Base-by-base conservation (phyloP, 1,139 yeast genomes). In the Pichia sp. region DNA sequence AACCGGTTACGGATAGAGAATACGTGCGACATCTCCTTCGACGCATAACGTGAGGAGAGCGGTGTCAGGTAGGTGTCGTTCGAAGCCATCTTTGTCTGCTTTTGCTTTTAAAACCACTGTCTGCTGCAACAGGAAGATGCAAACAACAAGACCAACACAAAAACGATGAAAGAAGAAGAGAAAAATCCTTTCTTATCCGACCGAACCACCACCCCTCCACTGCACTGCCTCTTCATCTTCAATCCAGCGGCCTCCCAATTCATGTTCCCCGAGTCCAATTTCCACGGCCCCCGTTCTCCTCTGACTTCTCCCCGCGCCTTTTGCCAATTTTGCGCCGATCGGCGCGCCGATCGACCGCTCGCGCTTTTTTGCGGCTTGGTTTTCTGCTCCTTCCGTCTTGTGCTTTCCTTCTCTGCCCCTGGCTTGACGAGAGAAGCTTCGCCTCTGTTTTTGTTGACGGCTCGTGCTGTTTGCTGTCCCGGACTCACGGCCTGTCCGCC, bases 1-100 rank as follows among this genome's bases (percentile, higher is more conserved):
- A 87, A 93, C 71, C 99, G 82, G 76, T 88, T 92, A 75, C 97
- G 85, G 69, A 87, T 75, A 50, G 98, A 92, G 79, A 93, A 93
- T 69, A 93, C 79, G 65, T 80, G 78, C 60, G 97, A 86, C 99
- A 93, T 93, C 76, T 93, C 99, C 70, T 87, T 92, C 62, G 97
- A 89, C 54, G 99, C 99, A 77, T 93, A 93, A 76, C 99, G 86
- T 56, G 97, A 87, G 56, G 98, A 90, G 63, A 93, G 77, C 50
- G 99, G 99, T 34, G 98, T 92, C 54, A 90, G 73, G 74, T 93
- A 93, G 61, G 82, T 80, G 71, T 88, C 96, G 60, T 75, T 74
- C 30, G 80, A 53, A 11, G 59, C 51, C 56, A 52, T 56, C n/a
- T n/a, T n/a, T n/a, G n/a, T n/a, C n/a, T 31, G n/a, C 48, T 10